Evolutionary conservation across 2,329 filamentous ascomycete genomes (phyloP).

Genomic region (Macroventuria anomochaeta): DNA sequence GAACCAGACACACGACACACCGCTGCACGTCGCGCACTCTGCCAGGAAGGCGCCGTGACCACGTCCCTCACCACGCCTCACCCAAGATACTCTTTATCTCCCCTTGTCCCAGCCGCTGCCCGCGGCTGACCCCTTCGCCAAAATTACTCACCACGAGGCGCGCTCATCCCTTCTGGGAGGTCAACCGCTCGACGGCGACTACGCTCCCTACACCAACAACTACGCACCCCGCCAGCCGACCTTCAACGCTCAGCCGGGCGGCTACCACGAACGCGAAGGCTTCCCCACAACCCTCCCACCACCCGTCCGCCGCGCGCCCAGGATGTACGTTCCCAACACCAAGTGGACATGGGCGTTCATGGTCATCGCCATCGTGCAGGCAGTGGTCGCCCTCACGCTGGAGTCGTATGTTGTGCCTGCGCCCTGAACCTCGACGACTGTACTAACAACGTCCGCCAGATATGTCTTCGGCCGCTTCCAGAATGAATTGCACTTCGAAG

Average conservation of each 20-base stretch:
- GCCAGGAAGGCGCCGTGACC: conserved; percentile 3
- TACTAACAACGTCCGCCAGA: conserved; percentile 54
- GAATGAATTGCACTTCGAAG: conserved; percentile 56
- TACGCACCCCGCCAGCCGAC: conserved; percentile 29
- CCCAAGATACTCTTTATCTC: conserved; percentile 25
- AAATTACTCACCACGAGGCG: conserved; percentile 64
- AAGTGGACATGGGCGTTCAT: conserved; percentile 91
- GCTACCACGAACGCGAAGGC: conserved; percentile 52
- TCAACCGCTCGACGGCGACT: conserved; percentile 59
- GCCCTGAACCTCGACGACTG: neutral
- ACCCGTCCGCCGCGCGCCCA: conserved; percentile 41
- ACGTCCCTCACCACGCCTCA: conserved; percentile 19
- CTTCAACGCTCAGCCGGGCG: conserved; percentile 58
- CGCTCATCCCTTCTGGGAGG: conserved; percentile 66
- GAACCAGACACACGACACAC: conserved; percentile 20
- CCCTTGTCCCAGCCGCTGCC: conserved; percentile 40
- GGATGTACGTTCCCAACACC: conserved; percentile 79
- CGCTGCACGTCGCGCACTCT: conserved; percentile 15
- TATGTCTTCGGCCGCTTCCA: conserved; percentile 93
- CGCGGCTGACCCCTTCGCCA: conserved; percentile 50
- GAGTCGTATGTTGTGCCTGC: conserved; percentile 72
- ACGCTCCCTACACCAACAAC: conserved; percentile 50
- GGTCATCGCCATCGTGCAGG: conserved; percentile 74
- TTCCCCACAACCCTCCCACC: conserved; percentile 52
- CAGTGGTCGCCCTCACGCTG: conserved; percentile 78